Evolutionary conservation across 192 early-diverging fungal genomes (phyloP), one percentile per base, ranked within the genome.

Genomic region (Coemansia biformis): DNA sequence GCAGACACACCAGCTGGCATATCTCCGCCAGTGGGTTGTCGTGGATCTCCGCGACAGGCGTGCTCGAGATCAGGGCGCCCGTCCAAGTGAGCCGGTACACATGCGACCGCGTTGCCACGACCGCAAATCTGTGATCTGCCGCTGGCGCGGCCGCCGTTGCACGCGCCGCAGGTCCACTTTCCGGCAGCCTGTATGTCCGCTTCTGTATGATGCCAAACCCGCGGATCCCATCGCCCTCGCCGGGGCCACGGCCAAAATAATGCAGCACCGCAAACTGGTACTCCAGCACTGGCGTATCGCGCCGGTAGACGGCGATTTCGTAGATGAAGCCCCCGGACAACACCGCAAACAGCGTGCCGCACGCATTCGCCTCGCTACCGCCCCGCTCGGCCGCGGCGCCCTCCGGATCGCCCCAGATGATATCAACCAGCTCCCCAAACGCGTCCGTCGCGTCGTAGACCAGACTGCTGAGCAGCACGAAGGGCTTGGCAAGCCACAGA

Each of bases 401-500:
- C 6, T 44, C 44, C 8, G 21, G 34, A 19, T 39, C 29, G 34
- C 56, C 46, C 66, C 70, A 74, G 7, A 64, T 33, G 10, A 63
- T 14, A 19, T 69, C 75, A 9, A 60, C 57, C 44, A 66, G 36
- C n/a, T 54, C 51, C n/a, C 61, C 61, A 29, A 77, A 46, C 59
- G 53, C 56, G 10, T 51, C 52, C 0, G 33, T 17, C 1, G 49
- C 32, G 17, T 67, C 59, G 51, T 69, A 62, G 6, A 48, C 54
- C 16, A 70, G 52, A 3, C 51, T 52, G 51, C 67, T 69, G 21
- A 77, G 55, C 16, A 63, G 44, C n/a, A 54, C 49, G 22, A 77
- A 63, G 8, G 75, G 75, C 34, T 59, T 41, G 26, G 57, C 34
- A 15, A 43, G 51, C 75, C 75, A 77, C 28, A 77, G 41, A 35